Evolutionary conservation across 1,139 yeast genomes (phyloP).

Genomic region (Geotrichum citri-aurantii): DNA sequence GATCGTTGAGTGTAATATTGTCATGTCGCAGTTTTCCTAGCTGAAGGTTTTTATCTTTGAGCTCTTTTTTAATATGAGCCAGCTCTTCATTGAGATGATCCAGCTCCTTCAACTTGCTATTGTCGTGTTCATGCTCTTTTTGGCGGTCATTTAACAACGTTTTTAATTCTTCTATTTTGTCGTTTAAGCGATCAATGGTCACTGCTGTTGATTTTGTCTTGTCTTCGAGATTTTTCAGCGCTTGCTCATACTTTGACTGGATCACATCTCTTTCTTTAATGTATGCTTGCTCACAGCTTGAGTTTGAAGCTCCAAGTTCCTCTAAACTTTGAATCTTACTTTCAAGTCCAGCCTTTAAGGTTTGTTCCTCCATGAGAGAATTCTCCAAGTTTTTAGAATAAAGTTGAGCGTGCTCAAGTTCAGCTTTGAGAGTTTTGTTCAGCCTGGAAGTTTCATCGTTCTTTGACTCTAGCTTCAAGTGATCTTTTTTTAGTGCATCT

Average conservation of each 20-base stretch:
- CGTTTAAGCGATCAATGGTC: conserved; percentile 11
- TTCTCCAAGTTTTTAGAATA: conserved; percentile 40
- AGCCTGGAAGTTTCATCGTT: conserved; percentile 28
- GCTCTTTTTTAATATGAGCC: conserved; percentile 44
- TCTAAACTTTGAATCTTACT: conserved; percentile 2
- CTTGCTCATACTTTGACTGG: neutral
- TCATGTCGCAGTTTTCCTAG: conserved; percentile 92
- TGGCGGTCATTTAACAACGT: conserved; percentile 31
- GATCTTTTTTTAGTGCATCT: conserved; percentile 43
- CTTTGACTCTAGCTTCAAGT: conserved; percentile 44
- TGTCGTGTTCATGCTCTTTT: conserved; percentile 22
- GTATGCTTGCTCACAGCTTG: neutral
- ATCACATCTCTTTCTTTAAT: neutral
- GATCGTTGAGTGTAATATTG: conserved; percentile 88
- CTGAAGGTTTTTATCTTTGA: conserved; percentile 68
- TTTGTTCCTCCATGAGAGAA: conserved; percentile 34
- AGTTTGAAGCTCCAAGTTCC: neutral
- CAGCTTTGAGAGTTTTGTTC: conserved; percentile 25
- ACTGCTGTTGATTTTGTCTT: neutral
- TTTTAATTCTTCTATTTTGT: conserved; percentile 45
- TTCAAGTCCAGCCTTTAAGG: conserved; percentile 28
- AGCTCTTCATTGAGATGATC: conserved; percentile 14
- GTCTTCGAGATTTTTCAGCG: neutral
- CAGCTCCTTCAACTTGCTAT: conserved; percentile 15
- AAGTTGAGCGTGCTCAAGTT: conserved; percentile 33